Evolutionary conservation across 768 basidiomycete genomes (phyloP).

Genomic region (Trametes maxima): DNA sequence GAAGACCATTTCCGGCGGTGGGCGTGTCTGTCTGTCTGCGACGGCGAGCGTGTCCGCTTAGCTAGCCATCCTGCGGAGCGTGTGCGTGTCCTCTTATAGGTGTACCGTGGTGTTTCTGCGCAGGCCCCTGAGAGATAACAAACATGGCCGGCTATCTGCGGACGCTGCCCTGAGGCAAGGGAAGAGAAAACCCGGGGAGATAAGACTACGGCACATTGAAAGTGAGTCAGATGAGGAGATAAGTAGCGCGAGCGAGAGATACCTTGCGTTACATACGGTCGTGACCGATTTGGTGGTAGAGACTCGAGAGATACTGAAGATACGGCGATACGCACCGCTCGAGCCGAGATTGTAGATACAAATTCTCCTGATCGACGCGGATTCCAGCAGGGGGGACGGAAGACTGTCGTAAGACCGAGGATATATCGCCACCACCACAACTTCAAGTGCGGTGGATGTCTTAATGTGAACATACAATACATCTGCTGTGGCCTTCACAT

Average conservation of each 20-base stretch:
- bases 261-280: neutral
- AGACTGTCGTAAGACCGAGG: no score
- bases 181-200: conserved; percentile 5
- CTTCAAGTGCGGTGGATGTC: no score
- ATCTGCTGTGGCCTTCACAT: no score
- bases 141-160: conserved; percentile 1
- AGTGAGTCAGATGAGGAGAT: conserved; percentile 4
- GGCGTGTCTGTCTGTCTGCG: neutral
- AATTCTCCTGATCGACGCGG: neutral
- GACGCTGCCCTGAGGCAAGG: neutral
- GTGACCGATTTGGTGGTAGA: neutral
- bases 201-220: neutral
- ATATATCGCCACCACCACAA: no score
- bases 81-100: conserved; percentile 8
- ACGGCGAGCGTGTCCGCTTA: neutral
- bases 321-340: neutral
- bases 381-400: neutral
- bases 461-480: no score
- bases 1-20: conserved; percentile 7
- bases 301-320: conserved; percentile 2
- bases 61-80: neutral
- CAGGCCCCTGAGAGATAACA: conserved; percentile 11
- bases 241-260: neutral
- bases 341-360: no score
- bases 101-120: neutral